phyloP scores from a whole-genome alignment of 768 basidiomycete species.

The Daedaleopsis sinensis region DNA sequence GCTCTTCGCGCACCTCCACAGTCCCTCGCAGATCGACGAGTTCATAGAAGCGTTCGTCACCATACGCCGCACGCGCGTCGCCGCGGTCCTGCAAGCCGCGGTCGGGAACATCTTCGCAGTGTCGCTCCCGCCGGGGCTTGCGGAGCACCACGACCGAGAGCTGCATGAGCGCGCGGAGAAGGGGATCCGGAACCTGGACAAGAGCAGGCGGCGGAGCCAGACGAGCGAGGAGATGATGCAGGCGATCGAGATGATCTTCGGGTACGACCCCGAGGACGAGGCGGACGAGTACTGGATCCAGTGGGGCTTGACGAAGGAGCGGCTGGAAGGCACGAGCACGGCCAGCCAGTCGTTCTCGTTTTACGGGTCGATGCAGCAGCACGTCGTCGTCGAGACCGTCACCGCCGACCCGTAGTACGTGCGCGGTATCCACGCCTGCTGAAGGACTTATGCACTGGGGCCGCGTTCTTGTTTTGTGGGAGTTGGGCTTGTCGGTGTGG shows the following conservation, averaged over 20 bases:
- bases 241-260: slow-evolving; percentile 22
- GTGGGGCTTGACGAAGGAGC: slow-evolving; percentile 33
- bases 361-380: background rate
- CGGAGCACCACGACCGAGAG: slow-evolving; percentile 14
- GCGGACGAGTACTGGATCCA: slow-evolving; percentile 34
- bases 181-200: slow-evolving; percentile 6
- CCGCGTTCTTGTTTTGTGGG: background rate
- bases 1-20: slow-evolving; percentile 34
- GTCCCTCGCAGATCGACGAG: slow-evolving; percentile 27
- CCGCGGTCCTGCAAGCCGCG: slow-evolving; percentile 23
- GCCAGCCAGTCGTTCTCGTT: slow-evolving; percentile 1
- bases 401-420: too few relatives aligned
- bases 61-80: slow-evolving; percentile 28
- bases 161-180: slow-evolving; percentile 17
- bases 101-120: slow-evolving; percentile 23
- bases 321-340: slow-evolving; percentile 6
- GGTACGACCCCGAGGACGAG: slow-evolving; percentile 34
- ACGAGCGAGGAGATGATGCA: slow-evolving; percentile 12
- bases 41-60: slow-evolving; percentile 31
- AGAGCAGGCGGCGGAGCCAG: background rate
- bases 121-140: slow-evolving; percentile 28
- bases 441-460: too few relatives aligned
- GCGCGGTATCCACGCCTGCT: too few relatives aligned
- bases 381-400: background rate
- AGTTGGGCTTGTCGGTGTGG: too few relatives aligned